Conservation (phyloP, 2,329 filamentous ascomycete genomes). For the Phoma sp. region DNA sequence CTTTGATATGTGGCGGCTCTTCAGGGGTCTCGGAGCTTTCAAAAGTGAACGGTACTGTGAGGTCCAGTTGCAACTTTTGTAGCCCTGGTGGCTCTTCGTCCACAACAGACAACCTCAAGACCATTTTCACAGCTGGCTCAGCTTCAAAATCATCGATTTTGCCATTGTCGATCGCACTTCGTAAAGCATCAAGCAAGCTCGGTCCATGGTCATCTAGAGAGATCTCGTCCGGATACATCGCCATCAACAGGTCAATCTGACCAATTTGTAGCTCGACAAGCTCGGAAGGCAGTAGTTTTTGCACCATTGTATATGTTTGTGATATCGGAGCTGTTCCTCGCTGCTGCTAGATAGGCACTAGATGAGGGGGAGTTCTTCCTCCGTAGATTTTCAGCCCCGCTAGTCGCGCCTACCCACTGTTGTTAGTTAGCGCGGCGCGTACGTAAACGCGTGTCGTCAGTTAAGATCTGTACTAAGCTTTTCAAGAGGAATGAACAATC, state of each 20-base stretch:
- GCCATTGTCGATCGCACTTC: slow-evolving; percentile 1
- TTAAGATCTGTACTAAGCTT: too few species aligned
- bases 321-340: background rate
- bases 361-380: too few species aligned
- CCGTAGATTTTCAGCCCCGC: slow-evolving; percentile 7
- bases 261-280: slow-evolving; percentile 37
- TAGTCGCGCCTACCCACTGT: background rate
- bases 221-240: slow-evolving; percentile 37
- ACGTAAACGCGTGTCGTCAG: too few species aligned
- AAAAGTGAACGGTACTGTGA: slow-evolving; percentile 28
- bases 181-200: slow-evolving; percentile 19
- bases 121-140: slow-evolving; percentile 19
- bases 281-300: slow-evolving; percentile 24
- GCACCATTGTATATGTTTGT: slow-evolving; percentile 17
- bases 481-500: too few species aligned
- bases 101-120: slow-evolving; percentile 16
- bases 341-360: background rate
- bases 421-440: background rate
- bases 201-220: slow-evolving; percentile 16
- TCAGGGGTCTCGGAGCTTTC: slow-evolving; percentile 8
- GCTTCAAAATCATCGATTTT: background rate
- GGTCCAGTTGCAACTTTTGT: slow-evolving; percentile 23
- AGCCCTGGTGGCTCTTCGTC: background rate
- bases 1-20: slow-evolving; percentile 28
- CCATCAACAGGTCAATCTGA: slow-evolving; percentile 36